Conservation (phyloP, 192 early-diverging fungal genomes). For the Coemansia sp. region DNA sequence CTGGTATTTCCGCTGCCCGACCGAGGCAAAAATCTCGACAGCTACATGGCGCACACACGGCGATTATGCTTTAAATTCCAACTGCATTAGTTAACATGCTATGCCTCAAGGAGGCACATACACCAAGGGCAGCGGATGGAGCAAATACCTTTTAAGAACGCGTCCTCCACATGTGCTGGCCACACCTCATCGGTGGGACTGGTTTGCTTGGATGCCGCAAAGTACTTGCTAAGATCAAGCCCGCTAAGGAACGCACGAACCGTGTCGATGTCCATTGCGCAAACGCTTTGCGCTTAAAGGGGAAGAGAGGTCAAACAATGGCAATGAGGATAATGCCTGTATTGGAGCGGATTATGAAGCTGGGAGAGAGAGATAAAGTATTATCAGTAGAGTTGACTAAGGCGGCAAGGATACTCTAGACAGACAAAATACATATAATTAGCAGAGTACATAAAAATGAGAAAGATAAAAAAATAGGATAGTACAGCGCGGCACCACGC, state of each 20-base stretch:
- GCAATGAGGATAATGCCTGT: not conserved
- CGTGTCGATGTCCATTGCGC: constrained; percentile 38
- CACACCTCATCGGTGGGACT: constrained; percentile 36
- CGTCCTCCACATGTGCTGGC: constrained; percentile 38
- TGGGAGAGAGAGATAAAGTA: not conserved
- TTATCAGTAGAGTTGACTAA: not conserved
- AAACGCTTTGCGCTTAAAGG: not conserved
- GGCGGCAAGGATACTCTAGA: constrained; percentile 5
- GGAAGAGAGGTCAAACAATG: not conserved
- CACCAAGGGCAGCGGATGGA: not conserved
- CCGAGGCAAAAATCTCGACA: constrained; percentile 32
- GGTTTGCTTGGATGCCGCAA: constrained; percentile 23
- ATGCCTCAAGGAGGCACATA: too few species aligned
- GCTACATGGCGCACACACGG: constrained; percentile 9
- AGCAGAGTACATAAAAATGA: constrained; percentile 8
- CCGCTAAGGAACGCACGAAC: constrained; percentile 28
- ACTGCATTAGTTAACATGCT: not conserved
- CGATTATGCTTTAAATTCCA: too few species aligned
- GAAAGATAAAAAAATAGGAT: not conserved
- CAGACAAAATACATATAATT: constrained; percentile 22
- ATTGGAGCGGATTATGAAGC: not conserved
- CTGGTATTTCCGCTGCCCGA: constrained; percentile 53
- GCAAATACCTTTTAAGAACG: constrained; percentile 33
- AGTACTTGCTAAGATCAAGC: constrained; percentile 35
- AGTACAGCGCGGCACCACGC: constrained; percentile 12